Conservation (phyloP, 495 filamentous ascomycete genomes). For the Xylaria cubensis region DNA sequence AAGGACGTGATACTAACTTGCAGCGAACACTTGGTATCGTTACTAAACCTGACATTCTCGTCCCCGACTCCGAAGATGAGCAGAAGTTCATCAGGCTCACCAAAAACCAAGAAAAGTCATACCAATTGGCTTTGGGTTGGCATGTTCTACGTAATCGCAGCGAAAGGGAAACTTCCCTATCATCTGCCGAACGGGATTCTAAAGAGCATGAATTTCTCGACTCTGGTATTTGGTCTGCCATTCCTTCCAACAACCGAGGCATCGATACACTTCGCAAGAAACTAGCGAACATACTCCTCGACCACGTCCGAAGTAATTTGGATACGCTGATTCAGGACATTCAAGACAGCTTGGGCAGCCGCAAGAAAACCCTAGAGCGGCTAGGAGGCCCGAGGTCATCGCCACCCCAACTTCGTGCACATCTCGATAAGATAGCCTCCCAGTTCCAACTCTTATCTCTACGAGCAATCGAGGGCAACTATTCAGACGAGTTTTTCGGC, state of each 20-base stretch:
- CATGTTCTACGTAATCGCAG: slow-evolving; percentile 69
- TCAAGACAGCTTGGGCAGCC: background rate
- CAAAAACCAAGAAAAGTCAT: slow-evolving; percentile 57
- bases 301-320: slow-evolving; percentile 39
- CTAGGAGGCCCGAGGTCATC: slow-evolving; percentile 33
- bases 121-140: slow-evolving; percentile 64
- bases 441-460: slow-evolving; percentile 33
- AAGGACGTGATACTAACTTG: slow-evolving; percentile 50
- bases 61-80: slow-evolving; percentile 48
- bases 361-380: slow-evolving; percentile 17
- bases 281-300: slow-evolving; percentile 41
- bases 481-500: slow-evolving; percentile 34
- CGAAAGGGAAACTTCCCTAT: slow-evolving; percentile 46
- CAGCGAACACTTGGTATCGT: slow-evolving; percentile 65
- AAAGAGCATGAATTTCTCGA: slow-evolving; percentile 52
- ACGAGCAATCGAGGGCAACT: slow-evolving; percentile 35
- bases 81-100: slow-evolving; percentile 54
- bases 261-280: slow-evolving; percentile 40
- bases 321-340: slow-evolving; percentile 40
- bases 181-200: slow-evolving; percentile 41
- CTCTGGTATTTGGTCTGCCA: slow-evolving; percentile 44
- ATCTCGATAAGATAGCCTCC: slow-evolving; percentile 35
- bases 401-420: slow-evolving; percentile 20
- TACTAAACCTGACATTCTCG: slow-evolving; percentile 61
- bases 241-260: slow-evolving; percentile 38